Conservation (phyloP, 805 yeast species). For the Candida wancherniae region DNA sequence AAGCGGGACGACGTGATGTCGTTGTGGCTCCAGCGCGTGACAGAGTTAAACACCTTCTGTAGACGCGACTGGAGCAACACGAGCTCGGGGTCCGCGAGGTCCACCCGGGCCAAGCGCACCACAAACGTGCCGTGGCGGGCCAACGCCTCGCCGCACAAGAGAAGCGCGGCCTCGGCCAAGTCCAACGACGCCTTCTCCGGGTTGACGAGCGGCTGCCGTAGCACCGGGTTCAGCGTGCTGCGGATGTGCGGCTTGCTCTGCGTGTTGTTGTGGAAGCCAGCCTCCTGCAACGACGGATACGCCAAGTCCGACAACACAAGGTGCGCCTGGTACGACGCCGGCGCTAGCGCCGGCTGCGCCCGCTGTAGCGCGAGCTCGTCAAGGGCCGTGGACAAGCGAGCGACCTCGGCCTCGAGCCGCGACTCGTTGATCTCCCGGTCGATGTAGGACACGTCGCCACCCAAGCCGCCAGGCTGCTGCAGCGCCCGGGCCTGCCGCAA, state of each 20-base stretch:
- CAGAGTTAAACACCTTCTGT: slow-evolving; percentile 23
- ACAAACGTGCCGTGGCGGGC: slow-evolving; percentile 29
- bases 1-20: slow-evolving; percentile 4
- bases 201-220: slow-evolving; percentile 23
- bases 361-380: no score
- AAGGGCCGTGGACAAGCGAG: no score
- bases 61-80: slow-evolving; percentile 22
- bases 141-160: slow-evolving; percentile 26
- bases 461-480: slow-evolving; percentile 1
- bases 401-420: slow-evolving; percentile 19
- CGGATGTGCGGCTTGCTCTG: slow-evolving; percentile 31
- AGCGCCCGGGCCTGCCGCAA: slow-evolving; percentile 2
- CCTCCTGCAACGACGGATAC: slow-evolving; percentile 29
- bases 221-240: slow-evolving; percentile 20
- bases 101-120: slow-evolving; percentile 24
- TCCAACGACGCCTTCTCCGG: slow-evolving; percentile 30
- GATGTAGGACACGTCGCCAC: slow-evolving; percentile 21
- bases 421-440: slow-evolving; percentile 24
- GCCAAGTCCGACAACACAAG: slow-evolving; percentile 34
- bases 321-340: slow-evolving; percentile 26
- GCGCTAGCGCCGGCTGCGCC: no score
- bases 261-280: slow-evolving; percentile 37
- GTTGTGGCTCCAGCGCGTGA: slow-evolving; percentile 17
- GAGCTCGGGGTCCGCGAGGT: slow-evolving; percentile 27
- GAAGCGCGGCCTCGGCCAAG: slow-evolving; percentile 37